A percentile compares a stretch with the other conserved stretches of the same genome.
Conservation (phyloP, 192 early-diverging fungal genomes). For the Entomortierella parvispora region DNA sequence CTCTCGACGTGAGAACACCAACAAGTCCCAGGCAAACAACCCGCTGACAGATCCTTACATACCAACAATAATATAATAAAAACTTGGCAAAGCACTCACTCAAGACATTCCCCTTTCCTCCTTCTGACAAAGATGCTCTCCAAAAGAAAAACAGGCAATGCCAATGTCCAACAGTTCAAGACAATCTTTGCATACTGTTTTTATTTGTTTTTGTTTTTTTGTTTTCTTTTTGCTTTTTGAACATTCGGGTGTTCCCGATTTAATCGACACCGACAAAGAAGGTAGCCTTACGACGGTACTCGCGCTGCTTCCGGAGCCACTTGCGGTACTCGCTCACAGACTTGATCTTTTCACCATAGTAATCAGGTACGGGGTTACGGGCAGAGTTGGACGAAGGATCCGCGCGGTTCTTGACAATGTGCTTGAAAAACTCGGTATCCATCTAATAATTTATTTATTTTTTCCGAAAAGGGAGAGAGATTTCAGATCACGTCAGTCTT, state of each 20-base stretch:
- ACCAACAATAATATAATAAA: too few species aligned
- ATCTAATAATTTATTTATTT: too few species aligned
- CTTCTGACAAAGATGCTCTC: too few species aligned
- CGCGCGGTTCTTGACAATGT: conserved; percentile 71
- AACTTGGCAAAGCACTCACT: too few species aligned
- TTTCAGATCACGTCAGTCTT: too few species aligned
- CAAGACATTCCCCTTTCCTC: too few species aligned
- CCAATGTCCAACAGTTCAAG: too few species aligned
- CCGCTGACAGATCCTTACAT: too few species aligned
- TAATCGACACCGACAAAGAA: conserved; percentile 68
- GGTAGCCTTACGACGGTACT: conserved; percentile 74
- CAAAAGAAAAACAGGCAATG: too few species aligned
- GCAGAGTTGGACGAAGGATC: conserved; percentile 73
- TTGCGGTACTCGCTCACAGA: conserved; percentile 82
- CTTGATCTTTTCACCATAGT: conserved; percentile 92
- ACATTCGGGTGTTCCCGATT: background rate
- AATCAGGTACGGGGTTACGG: conserved; percentile 87
- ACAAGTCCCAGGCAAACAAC: too few species aligned
- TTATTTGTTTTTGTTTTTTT: background rate
- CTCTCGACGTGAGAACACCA: too few species aligned
- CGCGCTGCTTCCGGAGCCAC: conserved; percentile 91
- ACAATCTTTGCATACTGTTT: background rate
- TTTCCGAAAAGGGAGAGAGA: too few species aligned
- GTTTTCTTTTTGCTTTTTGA: background rate
- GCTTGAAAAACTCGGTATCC: conserved; percentile 69